Percentiles rank a stretch among this genome's conserved stretches.
Conservation (phyloP, 2,329 filamentous ascomycete genomes). For the Corynespora cassiicola region DNA sequence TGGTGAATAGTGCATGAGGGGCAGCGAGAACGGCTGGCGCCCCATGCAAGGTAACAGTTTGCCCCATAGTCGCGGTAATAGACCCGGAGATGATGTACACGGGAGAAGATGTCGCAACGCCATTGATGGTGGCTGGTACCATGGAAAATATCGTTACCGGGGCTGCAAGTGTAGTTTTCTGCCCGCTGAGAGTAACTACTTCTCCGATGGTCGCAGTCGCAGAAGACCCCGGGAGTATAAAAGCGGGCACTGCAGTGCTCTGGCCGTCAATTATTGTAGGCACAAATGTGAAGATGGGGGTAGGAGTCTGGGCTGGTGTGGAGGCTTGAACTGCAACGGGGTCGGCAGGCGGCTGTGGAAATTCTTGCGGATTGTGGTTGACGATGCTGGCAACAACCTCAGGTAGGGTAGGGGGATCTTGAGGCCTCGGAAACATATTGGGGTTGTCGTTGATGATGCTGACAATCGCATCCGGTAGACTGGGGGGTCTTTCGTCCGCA, state of each 20-base stretch:
- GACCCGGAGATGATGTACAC: slow-evolving; percentile 19
- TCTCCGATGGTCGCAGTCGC: slow-evolving; percentile 16
- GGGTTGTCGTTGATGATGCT: slow-evolving; percentile 7
- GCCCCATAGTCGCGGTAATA: slow-evolving; percentile 18
- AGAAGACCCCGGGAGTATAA: slow-evolving; percentile 10
- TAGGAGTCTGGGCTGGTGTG: slow-evolving; percentile 4
- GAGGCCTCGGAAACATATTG: neutral
- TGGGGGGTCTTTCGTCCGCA: neutral
- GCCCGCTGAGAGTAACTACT: slow-evolving; percentile 10
- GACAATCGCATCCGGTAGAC: slow-evolving; percentile 1
- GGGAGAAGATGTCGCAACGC: slow-evolving; percentile 11
- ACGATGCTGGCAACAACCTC: neutral
- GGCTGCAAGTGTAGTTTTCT: slow-evolving; percentile 9
- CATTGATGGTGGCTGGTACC: slow-evolving; percentile 15
- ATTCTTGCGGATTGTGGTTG: slow-evolving; percentile 1
- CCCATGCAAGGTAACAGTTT: slow-evolving; percentile 14
- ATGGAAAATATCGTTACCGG: slow-evolving; percentile 9
- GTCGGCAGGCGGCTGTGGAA: slow-evolving; percentile 3
- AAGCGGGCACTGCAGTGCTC: slow-evolving; percentile 9
- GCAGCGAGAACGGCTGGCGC: slow-evolving; percentile 11
- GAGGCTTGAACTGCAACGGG: too few relatives aligned
- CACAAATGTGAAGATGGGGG: slow-evolving; percentile 18
- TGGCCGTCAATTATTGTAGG: slow-evolving; percentile 12
- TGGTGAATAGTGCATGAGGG: slow-evolving; percentile 9
- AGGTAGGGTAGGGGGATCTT: neutral